Evolutionary conservation across 257 asterid species (phyloP).

Genomic region (Scutellaria barbata): DNA sequence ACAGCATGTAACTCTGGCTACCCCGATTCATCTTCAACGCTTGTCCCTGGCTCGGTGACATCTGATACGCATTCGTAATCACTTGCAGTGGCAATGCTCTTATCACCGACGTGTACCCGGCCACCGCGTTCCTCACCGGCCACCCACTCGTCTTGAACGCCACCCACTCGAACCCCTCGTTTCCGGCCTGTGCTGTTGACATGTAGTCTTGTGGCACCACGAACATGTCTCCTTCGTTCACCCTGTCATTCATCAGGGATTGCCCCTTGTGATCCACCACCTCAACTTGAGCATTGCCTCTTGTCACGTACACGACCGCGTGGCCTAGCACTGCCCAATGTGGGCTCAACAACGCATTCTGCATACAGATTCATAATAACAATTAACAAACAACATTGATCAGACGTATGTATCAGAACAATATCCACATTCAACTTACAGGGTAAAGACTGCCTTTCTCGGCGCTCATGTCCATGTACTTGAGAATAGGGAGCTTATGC

Average conservation of each 20-base stretch:
- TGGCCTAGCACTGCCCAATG: constrained; percentile 63
- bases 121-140: constrained; percentile 55
- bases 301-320: constrained; percentile 56
- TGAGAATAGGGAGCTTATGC: constrained; percentile 66
- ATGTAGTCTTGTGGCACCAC: constrained; percentile 74
- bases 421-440: constrained; percentile 35
- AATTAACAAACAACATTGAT: neutral
- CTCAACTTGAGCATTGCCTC: constrained; percentile 68
- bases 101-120: constrained; percentile 74
- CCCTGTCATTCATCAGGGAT: constrained; percentile 63
- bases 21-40: constrained; percentile 64
- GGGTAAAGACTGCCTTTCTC: constrained; percentile 62
- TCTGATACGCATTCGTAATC: constrained; percentile 52
- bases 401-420: no score
- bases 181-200: constrained; percentile 51
- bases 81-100: constrained; percentile 73
- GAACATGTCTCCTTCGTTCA: constrained; percentile 61
- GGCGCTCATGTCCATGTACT: constrained; percentile 69
- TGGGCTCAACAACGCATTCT: constrained; percentile 64
- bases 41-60: constrained; percentile 61
- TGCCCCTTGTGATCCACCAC: constrained; percentile 54
- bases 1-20: constrained; percentile 54
- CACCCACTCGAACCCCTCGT: constrained; percentile 62
- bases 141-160: constrained; percentile 60
- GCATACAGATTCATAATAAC: no score